Conservation (phyloP, 805 yeast genomes). For the Saccharomycopsis vini region DNA sequence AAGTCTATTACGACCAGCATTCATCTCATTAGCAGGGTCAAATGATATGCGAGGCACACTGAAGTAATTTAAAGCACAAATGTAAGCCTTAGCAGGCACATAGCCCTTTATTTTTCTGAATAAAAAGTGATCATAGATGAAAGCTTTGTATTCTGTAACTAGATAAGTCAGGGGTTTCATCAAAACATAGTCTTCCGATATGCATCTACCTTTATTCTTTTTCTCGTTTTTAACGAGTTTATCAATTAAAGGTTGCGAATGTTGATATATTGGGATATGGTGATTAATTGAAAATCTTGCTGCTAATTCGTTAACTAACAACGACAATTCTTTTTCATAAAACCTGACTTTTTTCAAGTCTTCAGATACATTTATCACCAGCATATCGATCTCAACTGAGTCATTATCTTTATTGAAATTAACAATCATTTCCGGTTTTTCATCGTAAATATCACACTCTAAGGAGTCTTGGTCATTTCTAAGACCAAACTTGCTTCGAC, state of each 20-base stretch:
- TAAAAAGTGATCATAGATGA: conserved; percentile 30
- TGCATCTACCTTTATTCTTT: conserved; percentile 23
- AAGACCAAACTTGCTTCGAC: conserved; percentile 2
- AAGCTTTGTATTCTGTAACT: conserved; percentile 26
- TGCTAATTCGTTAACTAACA: conserved; percentile 28
- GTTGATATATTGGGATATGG: conserved; percentile 23
- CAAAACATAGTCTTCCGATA: conserved; percentile 19
- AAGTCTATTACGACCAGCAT: too few relatives aligned
- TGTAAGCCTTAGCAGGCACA: conserved; percentile 28
- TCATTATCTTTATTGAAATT: not conserved
- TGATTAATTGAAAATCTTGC: conserved; percentile 24
- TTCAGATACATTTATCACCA: not conserved
- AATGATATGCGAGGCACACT: conserved; percentile 13
- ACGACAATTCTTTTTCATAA: conserved; percentile 21
- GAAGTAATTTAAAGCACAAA: conserved; percentile 30
- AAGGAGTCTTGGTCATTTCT: conserved; percentile 8
- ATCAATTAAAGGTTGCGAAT: conserved; percentile 24
- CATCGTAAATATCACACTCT: conserved; percentile 5
- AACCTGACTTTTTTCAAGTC: not conserved
- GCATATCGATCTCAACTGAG: not conserved
- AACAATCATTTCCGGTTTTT: not conserved
- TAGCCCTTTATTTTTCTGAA: conserved; percentile 31
- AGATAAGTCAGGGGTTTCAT: conserved; percentile 21
- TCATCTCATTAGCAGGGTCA: too few relatives aligned
- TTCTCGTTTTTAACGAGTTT: conserved; percentile 25